A percentile compares a stretch with the other conserved stretches of the same genome.
Evolutionary conservation across 192 early-diverging fungal species (phyloP).

Genomic region (Spizellomyces sp.): DNA sequence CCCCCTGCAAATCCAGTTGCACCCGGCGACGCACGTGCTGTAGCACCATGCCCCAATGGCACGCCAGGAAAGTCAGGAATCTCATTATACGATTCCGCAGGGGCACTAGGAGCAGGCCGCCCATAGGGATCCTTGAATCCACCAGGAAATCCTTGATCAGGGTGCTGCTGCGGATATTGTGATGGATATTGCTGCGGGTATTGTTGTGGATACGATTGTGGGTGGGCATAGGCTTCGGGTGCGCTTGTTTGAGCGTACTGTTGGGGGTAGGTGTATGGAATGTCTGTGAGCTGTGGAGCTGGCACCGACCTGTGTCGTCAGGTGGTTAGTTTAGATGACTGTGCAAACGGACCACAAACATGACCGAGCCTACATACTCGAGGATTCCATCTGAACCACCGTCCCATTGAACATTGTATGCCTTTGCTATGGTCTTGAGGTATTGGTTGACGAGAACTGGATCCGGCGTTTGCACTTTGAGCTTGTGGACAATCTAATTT

Average conservation of each 20-base stretch:
- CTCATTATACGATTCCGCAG: conserved; percentile 21
- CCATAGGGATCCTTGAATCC: neutral
- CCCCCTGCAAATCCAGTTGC: too few species aligned
- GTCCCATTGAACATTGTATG: conserved; percentile 76
- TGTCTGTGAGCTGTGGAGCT: neutral
- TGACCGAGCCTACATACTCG: neutral
- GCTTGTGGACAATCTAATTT: conserved; percentile 79
- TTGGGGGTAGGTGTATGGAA: conserved; percentile 29
- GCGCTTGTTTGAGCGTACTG: conserved; percentile 15
- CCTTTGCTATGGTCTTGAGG: conserved; percentile 84
- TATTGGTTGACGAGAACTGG: conserved; percentile 80
- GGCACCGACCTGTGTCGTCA: neutral
- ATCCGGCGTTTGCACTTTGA: conserved; percentile 79
- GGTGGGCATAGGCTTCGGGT: neutral
- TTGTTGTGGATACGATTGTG: conserved; percentile 8
- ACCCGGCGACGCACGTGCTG: too few species aligned
- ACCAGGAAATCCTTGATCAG: neutral
- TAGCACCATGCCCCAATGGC: neutral
- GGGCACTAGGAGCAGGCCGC: conserved; percentile 33
- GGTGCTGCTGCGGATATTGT: neutral
- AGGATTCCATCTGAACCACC: conserved; percentile 19
- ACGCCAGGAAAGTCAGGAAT: conserved; percentile 16
- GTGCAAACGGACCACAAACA: neutral
- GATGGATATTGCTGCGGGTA: conserved; percentile 20
- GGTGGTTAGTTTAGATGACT: neutral